phyloP scores from a whole-genome alignment of 2,329 filamentous ascomycete genomes.

The Exophiala dermatitidis region DNA sequence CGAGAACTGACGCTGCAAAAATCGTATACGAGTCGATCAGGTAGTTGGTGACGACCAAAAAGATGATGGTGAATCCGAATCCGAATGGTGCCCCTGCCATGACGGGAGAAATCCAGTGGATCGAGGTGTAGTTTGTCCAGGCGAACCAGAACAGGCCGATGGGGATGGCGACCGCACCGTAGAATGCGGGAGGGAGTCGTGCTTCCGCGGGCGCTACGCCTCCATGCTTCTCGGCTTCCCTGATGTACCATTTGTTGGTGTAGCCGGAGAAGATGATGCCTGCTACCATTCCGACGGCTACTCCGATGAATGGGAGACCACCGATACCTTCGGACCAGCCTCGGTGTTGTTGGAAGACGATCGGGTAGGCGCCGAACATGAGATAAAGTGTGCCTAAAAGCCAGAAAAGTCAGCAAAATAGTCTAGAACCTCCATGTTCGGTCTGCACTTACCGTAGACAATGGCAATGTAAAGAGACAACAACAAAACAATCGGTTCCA shows the following conservation, averaged over 20 bases:
- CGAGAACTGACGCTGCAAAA: constrained; percentile 67
- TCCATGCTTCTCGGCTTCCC: constrained; percentile 39
- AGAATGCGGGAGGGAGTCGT: constrained; percentile 54
- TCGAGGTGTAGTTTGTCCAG: constrained; percentile 53
- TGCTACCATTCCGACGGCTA: constrained; percentile 58
- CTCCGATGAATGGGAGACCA: constrained; percentile 61
- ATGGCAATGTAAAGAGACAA: constrained; percentile 52
- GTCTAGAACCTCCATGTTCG: constrained; percentile 34
- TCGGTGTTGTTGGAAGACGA: constrained; percentile 57
- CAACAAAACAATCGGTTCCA: constrained; percentile 61
- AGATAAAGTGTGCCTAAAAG: constrained; percentile 51
- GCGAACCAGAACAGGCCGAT: constrained; percentile 62
- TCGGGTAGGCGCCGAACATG: constrained; percentile 55
- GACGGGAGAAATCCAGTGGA: constrained; percentile 51
- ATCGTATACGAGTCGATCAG: constrained; percentile 59
- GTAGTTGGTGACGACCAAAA: constrained; percentile 35
- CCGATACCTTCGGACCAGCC: constrained; percentile 55
- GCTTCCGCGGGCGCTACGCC: constrained; percentile 60
- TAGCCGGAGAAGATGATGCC: constrained; percentile 51
- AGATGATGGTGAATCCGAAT: constrained; percentile 46
- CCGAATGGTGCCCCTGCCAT: constrained; percentile 48
- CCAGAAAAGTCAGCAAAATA: constrained; percentile 51
- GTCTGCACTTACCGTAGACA: constrained; percentile 39
- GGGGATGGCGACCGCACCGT: constrained; percentile 57
- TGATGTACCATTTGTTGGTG: constrained; percentile 50